Base-by-base conservation (phyloP, 2,329 filamentous ascomycete species). In the Xylaria polymorpha region DNA sequence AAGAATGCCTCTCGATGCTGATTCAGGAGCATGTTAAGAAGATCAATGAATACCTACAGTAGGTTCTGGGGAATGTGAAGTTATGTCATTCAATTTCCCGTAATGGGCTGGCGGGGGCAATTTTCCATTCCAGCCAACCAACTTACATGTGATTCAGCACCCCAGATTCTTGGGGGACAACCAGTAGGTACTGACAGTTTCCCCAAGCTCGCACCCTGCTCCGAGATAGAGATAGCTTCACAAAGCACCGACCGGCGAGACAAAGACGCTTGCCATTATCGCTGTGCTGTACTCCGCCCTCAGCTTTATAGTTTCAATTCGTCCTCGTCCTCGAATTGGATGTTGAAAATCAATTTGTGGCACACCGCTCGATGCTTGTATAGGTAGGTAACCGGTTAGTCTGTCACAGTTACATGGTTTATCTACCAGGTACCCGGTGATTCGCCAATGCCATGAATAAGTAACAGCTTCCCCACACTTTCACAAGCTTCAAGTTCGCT, bases 381-480 rank as follows among this genome's bases (percentile, higher is more conserved):
- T 51, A 29, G 3, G 3, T 29, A 29, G 25, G 25, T 29, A 29
- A 3, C 2, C 25, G 7, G 35, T 37, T 12, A 37, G 35, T 37
- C 35, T 37, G 35, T 37, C 35, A 12, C 35, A 37, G 25, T 29
- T 37, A 37, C 8, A 12, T 37, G 10, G 35, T 39, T 39, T 56
- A 15, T 39, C n/a, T 35, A 20, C 25, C 50, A 35, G 6, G 53
- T 18, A 53, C 22, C 50, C 10, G 12, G 20, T 35, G 14, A 25
- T 39, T 39, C 53, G 15, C 55, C 22, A 7, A 39, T 43, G n/a
- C 9, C 35, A 12, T 14, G 4, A 51, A 12, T 18, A 51, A 46
- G n/a, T 4, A 14, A 35, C 18, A 41, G 43, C 55, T 78, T 72
- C 77, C 75, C 76, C 77, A 77, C 76, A 77, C 73, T 77, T 77